Percentiles rank a stretch among this genome's conserved stretches.
These are phyloP conservation scores for Talaromyces ruber DNA, from an alignment of 495 filamentous ascomycete genomes.

Conservation along the genomic window DNA sequence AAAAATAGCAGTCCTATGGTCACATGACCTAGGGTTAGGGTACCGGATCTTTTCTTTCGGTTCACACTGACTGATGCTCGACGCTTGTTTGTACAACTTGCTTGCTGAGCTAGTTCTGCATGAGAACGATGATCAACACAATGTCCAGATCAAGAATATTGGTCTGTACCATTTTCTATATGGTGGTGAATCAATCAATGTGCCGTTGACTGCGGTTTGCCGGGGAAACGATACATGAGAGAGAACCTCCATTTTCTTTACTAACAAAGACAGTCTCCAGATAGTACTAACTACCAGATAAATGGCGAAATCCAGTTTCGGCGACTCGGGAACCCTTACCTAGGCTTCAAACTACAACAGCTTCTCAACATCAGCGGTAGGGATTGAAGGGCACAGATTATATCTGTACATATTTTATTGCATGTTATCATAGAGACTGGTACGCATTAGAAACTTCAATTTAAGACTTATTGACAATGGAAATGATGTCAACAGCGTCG, in stretches of 20 bases:
- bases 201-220: too few relatives aligned
- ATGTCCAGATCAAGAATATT: constrained; percentile 63
- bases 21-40: not conserved
- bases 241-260: too few relatives aligned
- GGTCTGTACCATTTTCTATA: too few relatives aligned
- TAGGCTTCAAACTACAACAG: too few relatives aligned
- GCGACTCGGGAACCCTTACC: too few relatives aligned
- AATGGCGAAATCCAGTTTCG: too few relatives aligned
- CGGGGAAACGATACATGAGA: too few relatives aligned
- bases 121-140: constrained; percentile 66
- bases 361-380: too few relatives aligned
- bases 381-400: not conserved
- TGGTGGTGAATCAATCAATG: too few relatives aligned
- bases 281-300: too few relatives aligned
- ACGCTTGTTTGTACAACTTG: constrained; percentile 51
- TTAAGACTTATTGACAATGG: too few relatives aligned
- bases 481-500: not conserved
- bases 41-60: not conserved
- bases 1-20: not conserved
- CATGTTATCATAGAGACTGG: not conserved
- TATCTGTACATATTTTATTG: not conserved
- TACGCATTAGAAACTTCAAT: not conserved
- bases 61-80: constrained; percentile 27
- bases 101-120: constrained; percentile 50
- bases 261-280: too few relatives aligned